Evolutionary conservation across 768 basidiomycete species (phyloP).

Genomic region (Xanthoconium purpureum): DNA sequence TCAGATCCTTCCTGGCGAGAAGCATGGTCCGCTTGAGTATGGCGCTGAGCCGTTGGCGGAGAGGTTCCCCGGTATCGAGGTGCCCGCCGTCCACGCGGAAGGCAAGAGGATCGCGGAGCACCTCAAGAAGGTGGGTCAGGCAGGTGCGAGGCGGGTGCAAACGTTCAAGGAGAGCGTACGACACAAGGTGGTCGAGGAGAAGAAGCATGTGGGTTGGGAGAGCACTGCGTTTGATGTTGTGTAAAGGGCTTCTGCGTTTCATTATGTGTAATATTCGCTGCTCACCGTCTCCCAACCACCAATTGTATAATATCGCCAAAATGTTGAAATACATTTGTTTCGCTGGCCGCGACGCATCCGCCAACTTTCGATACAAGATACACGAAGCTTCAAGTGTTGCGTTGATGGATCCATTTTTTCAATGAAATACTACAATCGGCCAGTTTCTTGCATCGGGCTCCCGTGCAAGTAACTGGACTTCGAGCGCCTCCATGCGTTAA

Average conservation of each 20-base stretch:
- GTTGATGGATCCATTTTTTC: no score
- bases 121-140: slow-evolving; percentile 30
- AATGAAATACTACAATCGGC: no score
- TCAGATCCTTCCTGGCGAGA: slow-evolving; percentile 65
- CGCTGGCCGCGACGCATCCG: no score
- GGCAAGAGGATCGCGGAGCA: slow-evolving; percentile 32
- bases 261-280: no score
- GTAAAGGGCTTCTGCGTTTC: neutral
- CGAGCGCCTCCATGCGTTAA: no score
- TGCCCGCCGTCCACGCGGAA: neutral
- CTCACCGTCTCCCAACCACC: no score
- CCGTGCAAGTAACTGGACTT: no score
- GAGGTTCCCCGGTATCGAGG: slow-evolving; percentile 1
- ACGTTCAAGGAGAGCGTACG: slow-evolving; percentile 46
- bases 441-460: no score
- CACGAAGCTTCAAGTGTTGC: no score
- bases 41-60: slow-evolving; percentile 38
- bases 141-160: slow-evolving; percentile 35
- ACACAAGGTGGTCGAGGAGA: slow-evolving; percentile 40
- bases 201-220: slow-evolving; percentile 42
- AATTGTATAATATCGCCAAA: no score
- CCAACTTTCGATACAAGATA: no score
- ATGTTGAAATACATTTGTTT: no score
- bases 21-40: slow-evolving; percentile 63
- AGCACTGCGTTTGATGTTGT: slow-evolving; percentile 43